Evolutionary conservation across 257 asterid species (phyloP), one percentile per base, ranked within the genome.

Genomic region (Solanum clarkiae): DNA sequence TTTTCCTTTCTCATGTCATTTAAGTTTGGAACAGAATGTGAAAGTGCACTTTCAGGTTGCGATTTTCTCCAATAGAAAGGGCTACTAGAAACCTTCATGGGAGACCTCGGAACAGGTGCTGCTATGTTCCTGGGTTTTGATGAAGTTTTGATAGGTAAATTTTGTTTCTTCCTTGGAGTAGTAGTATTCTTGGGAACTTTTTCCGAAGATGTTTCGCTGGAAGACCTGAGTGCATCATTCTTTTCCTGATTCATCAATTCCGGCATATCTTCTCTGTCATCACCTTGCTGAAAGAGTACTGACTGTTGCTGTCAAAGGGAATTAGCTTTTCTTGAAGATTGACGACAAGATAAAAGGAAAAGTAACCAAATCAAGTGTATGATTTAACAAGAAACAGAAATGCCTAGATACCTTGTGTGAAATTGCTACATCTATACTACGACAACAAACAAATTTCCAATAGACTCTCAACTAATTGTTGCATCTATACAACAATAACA

Each of bases 31-130:
- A 93, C 98, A 8, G 99, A 97, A 66, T 91, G 97, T 51, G 92
- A 94, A 85, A 95, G 93, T 74, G 93, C 97, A 88, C 92, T 97
- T 87, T 95, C 99, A 86, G 99, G 98, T 47, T 90, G 98, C 88
- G 84, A 85, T 89, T 92, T 93, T 62, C 94, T 92, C 86, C 91
- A 91, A 81, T 85, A 90, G 57, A 93, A 88, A 91, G 85, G 88
- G 63, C 54, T 29, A 65, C 84, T 89, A 59, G 95, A 89, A 85
- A 87, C 88, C 88, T 91, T 94, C 84, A 85, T 56, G 83, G 93
- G 91, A 87, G 94, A 87, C 57, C 88, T 93, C 36, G 94, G 88
- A 90, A 89, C 84, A 60, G 97, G 87, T 85, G 92, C 89, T 45
- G 91, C 91, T 60, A 93, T 83, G 85, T 89, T 84, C 79, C 92